These are phyloP conservation scores for Xylaria sp. DNA, from an alignment of 2,329 filamentous ascomycete species.

Conservation along the genomic window DNA sequence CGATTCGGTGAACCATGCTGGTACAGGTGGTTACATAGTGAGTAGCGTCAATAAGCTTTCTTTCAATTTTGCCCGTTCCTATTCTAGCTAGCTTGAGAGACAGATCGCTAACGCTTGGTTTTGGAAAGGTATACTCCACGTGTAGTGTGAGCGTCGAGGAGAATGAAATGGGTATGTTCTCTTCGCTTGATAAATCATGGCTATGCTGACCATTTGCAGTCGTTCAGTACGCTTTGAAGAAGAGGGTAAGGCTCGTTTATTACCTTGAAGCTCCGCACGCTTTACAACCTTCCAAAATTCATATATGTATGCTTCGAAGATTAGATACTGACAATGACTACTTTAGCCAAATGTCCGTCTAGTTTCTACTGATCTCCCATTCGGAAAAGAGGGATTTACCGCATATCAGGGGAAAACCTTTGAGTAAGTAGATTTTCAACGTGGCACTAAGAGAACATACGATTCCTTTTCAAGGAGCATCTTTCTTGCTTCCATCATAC, in stretches of 20 bases:
- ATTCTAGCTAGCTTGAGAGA: constrained; percentile 62
- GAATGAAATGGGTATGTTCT: constrained; percentile 67
- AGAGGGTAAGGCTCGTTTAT: constrained; percentile 50
- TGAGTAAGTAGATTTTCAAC: constrained; percentile 55
- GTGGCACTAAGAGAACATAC: neutral
- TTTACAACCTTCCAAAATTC: neutral
- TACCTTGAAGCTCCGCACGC: neutral
- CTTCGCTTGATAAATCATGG: neutral
- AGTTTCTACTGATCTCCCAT: constrained; percentile 88
- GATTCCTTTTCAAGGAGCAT: neutral
- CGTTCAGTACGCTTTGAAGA: constrained; percentile 90
- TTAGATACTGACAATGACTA: constrained; percentile 1
- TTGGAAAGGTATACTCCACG: constrained; percentile 72
- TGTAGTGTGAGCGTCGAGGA: constrained; percentile 95
- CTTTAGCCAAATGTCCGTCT: constrained; percentile 89
- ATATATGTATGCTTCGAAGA: neutral
- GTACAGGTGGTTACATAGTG: constrained; percentile 85
- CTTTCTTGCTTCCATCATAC: neutral
- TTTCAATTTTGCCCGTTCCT: neutral
- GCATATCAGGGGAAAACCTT: constrained; percentile 93
- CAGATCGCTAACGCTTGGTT: constrained; percentile 1
- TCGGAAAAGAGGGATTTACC: constrained; percentile 92
- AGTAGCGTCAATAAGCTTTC: constrained; percentile 3
- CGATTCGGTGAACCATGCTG: constrained; percentile 90
- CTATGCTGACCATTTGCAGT: constrained; percentile 57